phyloP scores from a whole-genome alignment of 192 early-diverging fungal genomes.

The Coemansia pectinata region DNA sequence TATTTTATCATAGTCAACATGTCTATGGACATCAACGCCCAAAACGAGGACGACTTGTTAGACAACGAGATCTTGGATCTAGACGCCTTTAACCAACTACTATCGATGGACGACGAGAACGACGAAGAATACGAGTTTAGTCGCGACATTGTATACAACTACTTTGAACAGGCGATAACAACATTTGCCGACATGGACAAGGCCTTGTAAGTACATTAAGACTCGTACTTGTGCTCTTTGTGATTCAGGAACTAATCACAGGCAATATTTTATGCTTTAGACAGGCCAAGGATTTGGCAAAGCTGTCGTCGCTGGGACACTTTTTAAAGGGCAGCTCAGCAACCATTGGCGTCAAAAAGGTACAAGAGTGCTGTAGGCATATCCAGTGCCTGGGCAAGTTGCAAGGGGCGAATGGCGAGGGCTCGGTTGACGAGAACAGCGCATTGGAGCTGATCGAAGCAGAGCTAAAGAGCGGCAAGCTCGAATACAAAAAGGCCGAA shows the following conservation, averaged over 20 bases:
- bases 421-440: conserved; percentile 56
- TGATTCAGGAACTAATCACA: not conserved
- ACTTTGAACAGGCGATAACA: conserved; percentile 80
- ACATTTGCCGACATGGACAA: conserved; percentile 78
- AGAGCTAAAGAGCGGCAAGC: conserved; percentile 61
- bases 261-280: conserved; percentile 4
- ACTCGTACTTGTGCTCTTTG: not conserved
- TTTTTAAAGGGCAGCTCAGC: conserved; percentile 93
- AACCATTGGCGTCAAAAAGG: conserved; percentile 76
- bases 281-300: conserved; percentile 59
- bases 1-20: not conserved
- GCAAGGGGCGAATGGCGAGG: conserved; percentile 42
- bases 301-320: conserved; percentile 81
- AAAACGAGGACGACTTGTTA: conserved; percentile 36
- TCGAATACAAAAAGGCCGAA: conserved; percentile 73
- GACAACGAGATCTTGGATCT: conserved; percentile 73
- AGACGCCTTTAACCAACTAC: conserved; percentile 81
- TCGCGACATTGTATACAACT: conserved; percentile 72
- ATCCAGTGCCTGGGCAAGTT: conserved; percentile 83
- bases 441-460: conserved; percentile 59
- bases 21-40: conserved; percentile 3
- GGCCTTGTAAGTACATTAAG: conserved; percentile 54
- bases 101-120: conserved; percentile 92
- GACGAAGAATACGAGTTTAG: conserved; percentile 82
- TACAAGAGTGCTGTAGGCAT: conserved; percentile 80